A percentile compares a stretch with the other conserved stretches of the same genome.
Conservation (phyloP, 176 grass and related monocot genomes). For the Microstegium vimineum region DNA sequence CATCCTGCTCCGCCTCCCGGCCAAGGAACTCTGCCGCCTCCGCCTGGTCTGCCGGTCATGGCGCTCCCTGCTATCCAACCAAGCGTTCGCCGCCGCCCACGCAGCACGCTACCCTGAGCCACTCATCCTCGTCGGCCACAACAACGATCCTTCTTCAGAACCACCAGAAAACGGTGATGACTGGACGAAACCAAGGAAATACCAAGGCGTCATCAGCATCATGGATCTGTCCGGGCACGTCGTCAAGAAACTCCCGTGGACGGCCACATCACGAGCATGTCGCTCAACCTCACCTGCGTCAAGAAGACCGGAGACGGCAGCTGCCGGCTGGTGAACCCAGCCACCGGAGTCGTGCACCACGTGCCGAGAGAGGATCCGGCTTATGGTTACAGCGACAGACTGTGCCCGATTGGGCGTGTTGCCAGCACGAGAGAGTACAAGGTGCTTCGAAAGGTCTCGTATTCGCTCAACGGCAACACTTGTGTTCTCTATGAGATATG, state of each 20-base stretch:
- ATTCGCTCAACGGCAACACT: not conserved
- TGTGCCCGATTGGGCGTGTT: not conserved
- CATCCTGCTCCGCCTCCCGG: not conserved
- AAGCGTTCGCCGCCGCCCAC: not conserved
- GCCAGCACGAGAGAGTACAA: not conserved
- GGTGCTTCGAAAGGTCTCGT: not conserved
- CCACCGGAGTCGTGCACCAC: not conserved
- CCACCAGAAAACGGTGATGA: no score
- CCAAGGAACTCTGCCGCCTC: no score
- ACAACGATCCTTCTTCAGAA: not conserved
- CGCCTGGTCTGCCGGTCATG: not conserved
- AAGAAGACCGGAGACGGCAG: no score
- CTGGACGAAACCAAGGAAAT: not conserved
- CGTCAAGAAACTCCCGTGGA: not conserved
- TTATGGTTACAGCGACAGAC: not conserved
- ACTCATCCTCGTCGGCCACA: not conserved
- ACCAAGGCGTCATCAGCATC: not conserved
- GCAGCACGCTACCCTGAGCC: not conserved
- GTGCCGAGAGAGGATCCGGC: no score
- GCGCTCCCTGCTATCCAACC: not conserved
- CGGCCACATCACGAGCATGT: not conserved
- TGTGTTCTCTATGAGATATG: not conserved
- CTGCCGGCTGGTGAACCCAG: not conserved
- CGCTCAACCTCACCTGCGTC: not conserved
- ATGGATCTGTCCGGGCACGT: not conserved